Conservation (phyloP, 768 basidiomycete species). For the Symmetrospora coprosmae region DNA sequence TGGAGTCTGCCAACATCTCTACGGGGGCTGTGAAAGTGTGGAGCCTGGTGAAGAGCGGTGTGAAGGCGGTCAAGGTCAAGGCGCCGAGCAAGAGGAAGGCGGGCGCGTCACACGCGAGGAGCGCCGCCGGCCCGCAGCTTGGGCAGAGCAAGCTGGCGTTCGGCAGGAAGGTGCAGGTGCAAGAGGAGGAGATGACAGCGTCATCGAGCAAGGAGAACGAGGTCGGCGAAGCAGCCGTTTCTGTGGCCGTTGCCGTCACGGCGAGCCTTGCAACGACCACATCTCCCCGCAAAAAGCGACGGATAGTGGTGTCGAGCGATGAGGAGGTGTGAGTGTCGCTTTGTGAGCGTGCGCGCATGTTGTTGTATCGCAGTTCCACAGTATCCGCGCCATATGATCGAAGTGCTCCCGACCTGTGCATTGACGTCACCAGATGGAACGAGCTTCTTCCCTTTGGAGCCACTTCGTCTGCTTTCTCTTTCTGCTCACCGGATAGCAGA, state of each 20-base stretch:
- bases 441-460: no score
- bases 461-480: no score
- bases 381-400: no score
- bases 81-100: not conserved
- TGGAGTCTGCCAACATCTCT: conserved; percentile 15
- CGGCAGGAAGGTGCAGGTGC: not conserved
- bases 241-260: not conserved
- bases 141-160: not conserved
- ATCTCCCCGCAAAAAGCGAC: not conserved
- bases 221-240: not conserved
- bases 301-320: conserved; percentile 3
- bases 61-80: not conserved
- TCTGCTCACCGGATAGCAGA: no score
- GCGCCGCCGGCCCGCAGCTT: not conserved
- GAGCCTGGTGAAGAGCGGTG: conserved; percentile 1
- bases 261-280: not conserved
- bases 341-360: no score
- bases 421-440: no score
- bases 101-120: not conserved
- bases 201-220: not conserved
- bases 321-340: conserved; percentile 1
- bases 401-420: no score
- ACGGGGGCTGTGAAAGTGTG: conserved; percentile 16
- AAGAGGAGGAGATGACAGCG: not conserved
- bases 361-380: no score